These are phyloP conservation scores for Gremmenia infestans DNA, from an alignment of 2,329 filamentous ascomycete genomes.

Conservation along the genomic window DNA sequence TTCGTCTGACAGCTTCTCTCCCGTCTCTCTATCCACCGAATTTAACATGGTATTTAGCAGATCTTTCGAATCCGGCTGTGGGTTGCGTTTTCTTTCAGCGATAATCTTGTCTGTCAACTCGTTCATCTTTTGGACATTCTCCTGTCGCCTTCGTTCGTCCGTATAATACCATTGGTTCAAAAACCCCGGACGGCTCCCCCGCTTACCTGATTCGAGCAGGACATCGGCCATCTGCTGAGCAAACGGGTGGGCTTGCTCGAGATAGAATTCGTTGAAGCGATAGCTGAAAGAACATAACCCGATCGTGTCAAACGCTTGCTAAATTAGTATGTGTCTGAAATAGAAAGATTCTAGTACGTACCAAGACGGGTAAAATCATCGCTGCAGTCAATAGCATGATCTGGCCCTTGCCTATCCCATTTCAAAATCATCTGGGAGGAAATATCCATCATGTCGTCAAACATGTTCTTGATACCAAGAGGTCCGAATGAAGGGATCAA, in stretches of 20 bases:
- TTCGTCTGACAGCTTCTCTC: conserved; percentile 53
- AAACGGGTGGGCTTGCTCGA: conserved; percentile 63
- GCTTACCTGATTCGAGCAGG: conserved; percentile 49
- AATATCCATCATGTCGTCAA: neutral
- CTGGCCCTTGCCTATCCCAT: neutral
- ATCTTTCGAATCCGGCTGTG: conserved; percentile 53
- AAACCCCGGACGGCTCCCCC: conserved; percentile 42
- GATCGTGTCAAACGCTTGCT: neutral
- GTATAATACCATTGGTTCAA: conserved; percentile 37
- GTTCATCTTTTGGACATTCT: conserved; percentile 25
- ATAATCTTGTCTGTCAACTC: conserved; percentile 54
- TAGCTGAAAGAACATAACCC: conserved; percentile 52
- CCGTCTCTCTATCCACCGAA: conserved; percentile 60
- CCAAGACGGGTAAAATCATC: neutral
- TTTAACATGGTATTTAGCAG: conserved; percentile 63
- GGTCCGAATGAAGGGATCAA: neutral
- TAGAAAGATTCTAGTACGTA: neutral
- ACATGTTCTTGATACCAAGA: neutral
- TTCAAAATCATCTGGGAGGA: neutral
- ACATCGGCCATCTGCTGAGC: conserved; percentile 61
- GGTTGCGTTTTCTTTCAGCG: conserved; percentile 49
- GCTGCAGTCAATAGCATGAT: neutral
- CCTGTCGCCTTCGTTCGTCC: neutral
- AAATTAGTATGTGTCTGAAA: neutral
- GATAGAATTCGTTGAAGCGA: conserved; percentile 73